Evolutionary conservation across 108 stramenopile genomes (phyloP).

Genomic region (Nitzschia sp.): DNA sequence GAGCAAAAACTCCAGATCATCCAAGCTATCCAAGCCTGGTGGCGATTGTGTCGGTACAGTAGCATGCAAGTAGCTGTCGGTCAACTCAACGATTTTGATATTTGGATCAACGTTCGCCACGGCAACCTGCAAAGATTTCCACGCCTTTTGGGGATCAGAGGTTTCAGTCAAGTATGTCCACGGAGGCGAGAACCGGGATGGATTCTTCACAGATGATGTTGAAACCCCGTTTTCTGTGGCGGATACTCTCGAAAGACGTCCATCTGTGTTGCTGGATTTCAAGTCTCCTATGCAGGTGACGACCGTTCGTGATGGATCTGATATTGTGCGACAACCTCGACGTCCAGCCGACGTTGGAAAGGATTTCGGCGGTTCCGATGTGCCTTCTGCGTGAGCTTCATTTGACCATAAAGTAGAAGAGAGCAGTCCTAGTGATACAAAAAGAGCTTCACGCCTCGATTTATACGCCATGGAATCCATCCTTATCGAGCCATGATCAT

Average conservation of each 20-base stretch:
- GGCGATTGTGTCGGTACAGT: constrained; percentile 67
- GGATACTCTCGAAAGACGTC: constrained; percentile 66
- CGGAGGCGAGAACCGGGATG: constrained; percentile 74
- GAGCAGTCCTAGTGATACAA: background rate
- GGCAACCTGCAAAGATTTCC: constrained; percentile 66
- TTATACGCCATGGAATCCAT: no score
- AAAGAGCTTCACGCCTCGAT: background rate
- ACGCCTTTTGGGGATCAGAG: constrained; percentile 58
- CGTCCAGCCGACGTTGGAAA: constrained; percentile 77
- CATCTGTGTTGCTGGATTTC: constrained; percentile 42
- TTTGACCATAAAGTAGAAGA: background rate
- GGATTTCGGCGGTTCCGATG: background rate
- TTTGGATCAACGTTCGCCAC: constrained; percentile 55
- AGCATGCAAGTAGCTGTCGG: constrained; percentile 80
- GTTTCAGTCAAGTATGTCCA: constrained; percentile 87
- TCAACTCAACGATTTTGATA: constrained; percentile 69
- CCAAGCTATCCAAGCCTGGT: constrained; percentile 61
- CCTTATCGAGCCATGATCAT: no score
- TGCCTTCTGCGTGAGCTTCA: background rate
- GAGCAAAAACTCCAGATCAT: constrained; percentile 90
- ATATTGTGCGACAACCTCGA: constrained; percentile 67
- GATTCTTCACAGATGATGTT: constrained; percentile 75
- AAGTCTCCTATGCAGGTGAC: constrained; percentile 74
- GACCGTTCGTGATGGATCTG: constrained; percentile 69
- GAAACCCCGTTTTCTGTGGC: constrained; percentile 84